A percentile compares a stretch with the other conserved stretches of the same genome.
These are phyloP conservation scores for Mycena belliarum DNA, from an alignment of 768 basidiomycete genomes.

Conservation along the genomic window DNA sequence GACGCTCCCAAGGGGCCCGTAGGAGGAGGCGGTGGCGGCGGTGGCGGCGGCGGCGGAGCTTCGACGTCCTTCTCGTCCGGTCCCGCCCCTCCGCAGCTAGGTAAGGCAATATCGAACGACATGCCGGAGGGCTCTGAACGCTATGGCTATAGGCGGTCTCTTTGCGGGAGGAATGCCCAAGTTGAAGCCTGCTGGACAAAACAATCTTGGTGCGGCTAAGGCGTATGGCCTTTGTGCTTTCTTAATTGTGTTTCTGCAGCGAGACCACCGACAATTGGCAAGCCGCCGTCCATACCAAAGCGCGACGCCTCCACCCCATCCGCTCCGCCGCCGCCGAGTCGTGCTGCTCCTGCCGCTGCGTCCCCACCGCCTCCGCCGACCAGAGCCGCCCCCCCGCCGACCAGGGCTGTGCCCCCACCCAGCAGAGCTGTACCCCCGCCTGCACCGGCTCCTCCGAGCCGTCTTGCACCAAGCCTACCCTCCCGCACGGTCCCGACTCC, in stretches of 20 bases:
- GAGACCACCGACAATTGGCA: slow-evolving; percentile 64
- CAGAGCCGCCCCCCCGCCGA: slow-evolving; percentile 29
- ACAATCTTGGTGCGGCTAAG: slow-evolving; percentile 49
- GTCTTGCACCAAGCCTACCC: slow-evolving; percentile 37
- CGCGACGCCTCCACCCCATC: slow-evolving; percentile 30
- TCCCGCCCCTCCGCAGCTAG: slow-evolving; percentile 77
- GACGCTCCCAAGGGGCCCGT: slow-evolving; percentile 45
- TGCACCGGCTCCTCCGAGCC: slow-evolving; percentile 27
- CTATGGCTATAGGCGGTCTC: slow-evolving; percentile 40
- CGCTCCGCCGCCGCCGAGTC: slow-evolving; percentile 35
- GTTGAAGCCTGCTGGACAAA: slow-evolving; percentile 76
- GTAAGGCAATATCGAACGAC: slow-evolving; percentile 24
- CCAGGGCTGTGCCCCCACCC: slow-evolving; percentile 31
- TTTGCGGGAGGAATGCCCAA: slow-evolving; percentile 94
- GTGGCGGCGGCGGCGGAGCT: slow-evolving; percentile 32
- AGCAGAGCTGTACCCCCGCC: slow-evolving; percentile 39
- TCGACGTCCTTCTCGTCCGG: slow-evolving; percentile 29
- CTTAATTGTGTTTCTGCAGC: slow-evolving; percentile 36
- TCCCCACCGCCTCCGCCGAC: slow-evolving; percentile 30
- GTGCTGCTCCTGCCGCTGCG: slow-evolving; percentile 34
- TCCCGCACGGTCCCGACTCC: slow-evolving; percentile 41
- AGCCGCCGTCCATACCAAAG: slow-evolving; percentile 65
- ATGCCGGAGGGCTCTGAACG: slow-evolving; percentile 10
- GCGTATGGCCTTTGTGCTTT: slow-evolving; percentile 10
- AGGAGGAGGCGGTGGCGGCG: slow-evolving; percentile 37